phyloP scores from a whole-genome alignment of 495 filamentous ascomycete species.

The Penicillium manginii region DNA sequence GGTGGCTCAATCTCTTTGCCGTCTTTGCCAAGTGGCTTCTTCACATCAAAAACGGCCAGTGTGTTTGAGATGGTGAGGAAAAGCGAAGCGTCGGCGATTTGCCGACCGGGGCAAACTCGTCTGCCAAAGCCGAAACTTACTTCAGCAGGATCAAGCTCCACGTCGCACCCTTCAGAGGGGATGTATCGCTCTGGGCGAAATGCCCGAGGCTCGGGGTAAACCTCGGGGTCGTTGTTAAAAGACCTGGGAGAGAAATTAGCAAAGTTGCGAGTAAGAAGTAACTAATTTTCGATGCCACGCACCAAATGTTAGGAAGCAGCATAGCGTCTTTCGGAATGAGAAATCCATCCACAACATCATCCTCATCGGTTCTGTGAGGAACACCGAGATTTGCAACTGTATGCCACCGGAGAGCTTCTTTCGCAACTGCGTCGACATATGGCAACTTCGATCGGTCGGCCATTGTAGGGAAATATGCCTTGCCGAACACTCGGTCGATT shows the following conservation, averaged over 20 bases:
- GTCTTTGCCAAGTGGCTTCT: constrained; percentile 20
- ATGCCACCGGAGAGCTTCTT: constrained; percentile 51
- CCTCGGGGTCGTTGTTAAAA: constrained; percentile 36
- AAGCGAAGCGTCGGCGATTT: constrained; percentile 33
- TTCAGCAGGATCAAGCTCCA: constrained; percentile 30
- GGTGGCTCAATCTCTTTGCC: constrained; percentile 14
- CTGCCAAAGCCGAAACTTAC: constrained; percentile 38
- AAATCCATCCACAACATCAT: constrained; percentile 56
- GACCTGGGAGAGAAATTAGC: constrained; percentile 20
- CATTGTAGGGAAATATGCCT: constrained; percentile 25
- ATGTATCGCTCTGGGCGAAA: constrained; percentile 39
- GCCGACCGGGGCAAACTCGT: constrained; percentile 35
- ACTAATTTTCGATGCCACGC: neutral
- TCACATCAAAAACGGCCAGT: constrained; percentile 41
- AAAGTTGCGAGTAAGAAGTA: neutral
- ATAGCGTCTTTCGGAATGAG: constrained; percentile 54
- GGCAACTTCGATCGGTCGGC: constrained; percentile 38
- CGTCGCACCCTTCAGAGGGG: neutral
- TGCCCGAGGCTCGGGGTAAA: constrained; percentile 31
- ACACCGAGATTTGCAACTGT: constrained; percentile 48
- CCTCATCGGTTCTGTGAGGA: constrained; percentile 58
- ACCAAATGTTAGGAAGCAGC: constrained; percentile 54
- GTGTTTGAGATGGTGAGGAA: constrained; percentile 34
- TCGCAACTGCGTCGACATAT: constrained; percentile 46
- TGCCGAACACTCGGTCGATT: constrained; percentile 56